Evolutionary conservation across 805 yeast species (phyloP).

Genomic region (Yarrowia osloensis): DNA sequence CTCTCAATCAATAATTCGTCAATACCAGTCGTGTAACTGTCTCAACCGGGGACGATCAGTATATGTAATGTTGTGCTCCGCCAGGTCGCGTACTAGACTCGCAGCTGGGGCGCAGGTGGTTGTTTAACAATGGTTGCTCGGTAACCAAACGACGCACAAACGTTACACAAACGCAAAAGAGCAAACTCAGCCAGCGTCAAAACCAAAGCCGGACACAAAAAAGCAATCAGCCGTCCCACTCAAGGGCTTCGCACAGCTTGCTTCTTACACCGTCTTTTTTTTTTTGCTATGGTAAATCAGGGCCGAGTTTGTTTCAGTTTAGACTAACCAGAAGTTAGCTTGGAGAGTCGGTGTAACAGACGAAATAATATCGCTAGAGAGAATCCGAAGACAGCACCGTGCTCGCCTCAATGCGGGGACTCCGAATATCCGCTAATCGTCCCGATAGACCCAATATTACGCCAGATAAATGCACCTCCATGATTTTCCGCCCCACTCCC

Average conservation of each 20-base stretch:
- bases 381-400: neutral
- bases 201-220: neutral
- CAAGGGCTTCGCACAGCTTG: no score
- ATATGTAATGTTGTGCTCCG: slow-evolving; percentile 35
- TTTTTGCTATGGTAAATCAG: neutral
- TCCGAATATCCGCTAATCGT: neutral
- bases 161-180: neutral
- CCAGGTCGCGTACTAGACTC: neutral
- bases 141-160: slow-evolving; percentile 46
- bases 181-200: neutral
- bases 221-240: neutral
- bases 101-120: slow-evolving; percentile 27
- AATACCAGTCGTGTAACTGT: no score
- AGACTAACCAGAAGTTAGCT: neutral
- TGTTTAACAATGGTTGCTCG: slow-evolving; percentile 21
- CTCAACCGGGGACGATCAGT: slow-evolving; percentile 16
- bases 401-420: neutral
- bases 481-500: neutral
- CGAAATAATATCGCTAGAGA: neutral
- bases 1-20: no score
- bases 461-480: neutral
- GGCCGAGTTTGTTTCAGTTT: slow-evolving; percentile 11
- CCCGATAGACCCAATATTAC: neutral
- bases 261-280: neutral
- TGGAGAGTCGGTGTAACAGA: neutral